Percentiles rank a stretch among this genome's conserved stretches.
phyloP scores from a whole-genome alignment of 257 asterid genomes.

The Petrea volubilis region DNA sequence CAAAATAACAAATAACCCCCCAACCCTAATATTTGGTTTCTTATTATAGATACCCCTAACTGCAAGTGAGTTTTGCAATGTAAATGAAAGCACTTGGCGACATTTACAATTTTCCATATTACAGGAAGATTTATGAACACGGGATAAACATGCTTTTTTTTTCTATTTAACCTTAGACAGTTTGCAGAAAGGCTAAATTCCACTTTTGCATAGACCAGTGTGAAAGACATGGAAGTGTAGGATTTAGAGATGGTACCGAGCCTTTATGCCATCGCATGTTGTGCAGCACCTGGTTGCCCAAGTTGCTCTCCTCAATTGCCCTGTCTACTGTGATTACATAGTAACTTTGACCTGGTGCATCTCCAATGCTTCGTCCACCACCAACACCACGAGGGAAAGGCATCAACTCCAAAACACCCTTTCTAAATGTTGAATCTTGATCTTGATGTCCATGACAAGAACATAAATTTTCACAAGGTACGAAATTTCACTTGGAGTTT shows the following conservation, averaged over 20 bases:
- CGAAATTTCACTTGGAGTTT: conserved; percentile 7
- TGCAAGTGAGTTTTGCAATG: too few species aligned
- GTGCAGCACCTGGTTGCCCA: conserved; percentile 97
- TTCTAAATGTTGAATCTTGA: conserved; percentile 68
- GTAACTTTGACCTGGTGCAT: conserved; percentile 62
- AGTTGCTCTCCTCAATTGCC: conserved; percentile 91
- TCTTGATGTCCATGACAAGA: conserved; percentile 68
- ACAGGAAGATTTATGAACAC: too few species aligned
- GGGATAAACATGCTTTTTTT: too few species aligned
- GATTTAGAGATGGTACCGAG: conserved; percentile 86
- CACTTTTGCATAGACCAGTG: neutral
- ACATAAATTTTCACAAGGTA: conserved; percentile 32
- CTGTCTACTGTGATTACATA: conserved; percentile 87
- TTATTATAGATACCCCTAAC: too few species aligned
- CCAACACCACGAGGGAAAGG: conserved; percentile 99
- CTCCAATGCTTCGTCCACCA: conserved; percentile 84
- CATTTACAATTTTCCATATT: too few species aligned
- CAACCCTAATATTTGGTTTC: too few species aligned
- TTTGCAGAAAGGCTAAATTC: too few species aligned
- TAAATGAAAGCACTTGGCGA: too few species aligned
- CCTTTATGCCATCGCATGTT: conserved; percentile 99
- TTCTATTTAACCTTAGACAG: too few species aligned
- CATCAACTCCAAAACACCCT: conserved; percentile 83
- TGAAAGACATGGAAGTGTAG: conserved; percentile 28
- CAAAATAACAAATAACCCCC: too few species aligned